Base-by-base conservation (phyloP, 306 rosid genomes). In the Trifolium pratense region DNA sequence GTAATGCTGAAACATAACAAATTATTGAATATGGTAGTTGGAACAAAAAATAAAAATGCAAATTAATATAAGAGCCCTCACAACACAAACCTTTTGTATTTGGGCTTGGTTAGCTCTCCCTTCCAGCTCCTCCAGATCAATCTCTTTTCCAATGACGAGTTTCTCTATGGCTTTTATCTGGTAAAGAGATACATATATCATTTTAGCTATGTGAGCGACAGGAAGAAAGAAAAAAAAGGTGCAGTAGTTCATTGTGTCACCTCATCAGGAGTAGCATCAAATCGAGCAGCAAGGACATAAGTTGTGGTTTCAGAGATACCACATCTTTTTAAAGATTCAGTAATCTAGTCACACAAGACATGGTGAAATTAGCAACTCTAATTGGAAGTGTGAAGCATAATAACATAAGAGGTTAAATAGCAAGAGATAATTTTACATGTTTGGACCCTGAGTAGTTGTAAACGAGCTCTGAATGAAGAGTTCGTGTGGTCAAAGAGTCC, bases 391-490 rank as follows among this genome's bases (percentile, higher is more conserved):
- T 51, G 23, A 74, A 29, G 18, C 3, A 58, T 46, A 40, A 46
- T 4, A 66, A 39, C 2, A 58, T 46, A 46, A 46, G 4, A 66
- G 45, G 25, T 37, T 78, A 78, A 53, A 57, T 40, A 72, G 65
- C 1, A 76, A 62, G 16, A 40, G 13, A 52, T n/a, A 31, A 36
- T 34, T 32, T 83, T 85, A 89, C 98, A 88, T 91, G 97, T 84
- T 93, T 93, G 57, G 98, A 91, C 69, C 92, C 98, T 3, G 96
- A 85, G 85, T 85, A 93, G 75, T 86, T 93, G 90, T 84, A 91
- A 79, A 91, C 94, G 20, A 93, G 98, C 89, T 93, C 98, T 1
- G 98, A 91, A 84, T 91, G 97, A 85, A 85, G 94, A 43, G 97
- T 93, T 49, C 91, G 90, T 6, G 98, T 91, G 65, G 91, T 93